Conservation (phyloP, 2,329 filamentous ascomycete genomes). For the Trichoderma endophyticum region DNA sequence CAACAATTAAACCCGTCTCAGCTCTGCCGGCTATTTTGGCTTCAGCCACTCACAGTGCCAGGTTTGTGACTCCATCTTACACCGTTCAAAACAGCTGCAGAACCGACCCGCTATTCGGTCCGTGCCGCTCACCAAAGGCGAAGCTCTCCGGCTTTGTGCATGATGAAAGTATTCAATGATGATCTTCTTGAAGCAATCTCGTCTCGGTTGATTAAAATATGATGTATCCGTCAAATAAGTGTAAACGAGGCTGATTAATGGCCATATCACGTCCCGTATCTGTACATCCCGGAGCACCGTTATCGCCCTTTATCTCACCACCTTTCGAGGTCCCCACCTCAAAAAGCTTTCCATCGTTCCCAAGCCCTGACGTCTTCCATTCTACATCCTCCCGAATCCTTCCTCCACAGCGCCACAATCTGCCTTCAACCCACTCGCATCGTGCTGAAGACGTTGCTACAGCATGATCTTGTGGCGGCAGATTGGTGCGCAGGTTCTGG, state of each 20-base stretch:
- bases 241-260: background rate
- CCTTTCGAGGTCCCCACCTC: background rate
- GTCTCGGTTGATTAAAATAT: background rate
- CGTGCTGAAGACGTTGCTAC: background rate
- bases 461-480: slow-evolving; percentile 19
- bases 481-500: slow-evolving; percentile 19
- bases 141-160: background rate
- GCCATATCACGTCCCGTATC: background rate
- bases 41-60: background rate
- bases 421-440: slow-evolving; percentile 1
- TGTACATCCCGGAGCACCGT: background rate
- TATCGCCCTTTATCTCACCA: slow-evolving; percentile 2
- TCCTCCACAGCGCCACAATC: background rate
- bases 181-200: background rate
- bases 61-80: background rate
- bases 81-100: background rate
- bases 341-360: slow-evolving; percentile 1
- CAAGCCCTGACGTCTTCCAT: slow-evolving; percentile 11
- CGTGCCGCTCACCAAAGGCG: slow-evolving; percentile 5
- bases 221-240: background rate
- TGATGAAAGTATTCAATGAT: background rate
- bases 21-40: background rate
- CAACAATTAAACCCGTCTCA: background rate
- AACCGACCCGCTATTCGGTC: slow-evolving; percentile 15
- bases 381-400: background rate